Evolutionary conservation across 352 stramenopile genomes (phyloP), one percentile per base, ranked within the genome.

Genomic region (Phytopythium oedochilum): DNA sequence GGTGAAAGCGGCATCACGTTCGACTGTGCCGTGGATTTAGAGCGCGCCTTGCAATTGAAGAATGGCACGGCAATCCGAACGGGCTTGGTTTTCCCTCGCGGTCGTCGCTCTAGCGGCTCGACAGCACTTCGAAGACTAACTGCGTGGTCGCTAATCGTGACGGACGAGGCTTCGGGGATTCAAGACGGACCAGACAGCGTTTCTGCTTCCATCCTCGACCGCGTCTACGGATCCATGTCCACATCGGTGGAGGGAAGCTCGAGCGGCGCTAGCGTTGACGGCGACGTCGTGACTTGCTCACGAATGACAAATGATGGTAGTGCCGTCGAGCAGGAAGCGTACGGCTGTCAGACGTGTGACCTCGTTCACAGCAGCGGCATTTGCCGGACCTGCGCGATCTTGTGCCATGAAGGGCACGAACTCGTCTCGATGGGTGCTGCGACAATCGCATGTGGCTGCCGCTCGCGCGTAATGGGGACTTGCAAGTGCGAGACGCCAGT

Each of bases 331-430:
- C 86, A 96, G 66, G 68, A 89, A 35, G 67, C 74, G 18, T 94
- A 83, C 31, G 82, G 82, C 2, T 96, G 86, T 52, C 86, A 96
- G 53, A 93, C 82, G 5, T 96, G 86, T 57, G 81, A 70, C 56
- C 63, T 93, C 14, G 58, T 91, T 23, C 80, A 94, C 62, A 76
- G 72, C 23, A 83, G 60, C 47, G 64, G 69, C 5, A 62, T 96
- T 18, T 96, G 86, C 44, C 75, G 67, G 35, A 39, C 71, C 9
- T 96, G 86, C 55, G 83, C 83, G n/a, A 52, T 67, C 3, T 64
- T 89, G 49, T 96, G 86, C 39, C 86, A 96, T 29, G 71, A 91
- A 59, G 79, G 81, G 2, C 86, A 96, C 39, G 84, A 96, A 53
- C 59, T 96, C 18, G 78, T 96, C 22, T 73, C 71, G 26, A 78